Evolutionary conservation across 805 yeast genomes (phyloP), one percentile per base, ranked within the genome.

Genomic region (Barnettozyma wickerhamii): DNA sequence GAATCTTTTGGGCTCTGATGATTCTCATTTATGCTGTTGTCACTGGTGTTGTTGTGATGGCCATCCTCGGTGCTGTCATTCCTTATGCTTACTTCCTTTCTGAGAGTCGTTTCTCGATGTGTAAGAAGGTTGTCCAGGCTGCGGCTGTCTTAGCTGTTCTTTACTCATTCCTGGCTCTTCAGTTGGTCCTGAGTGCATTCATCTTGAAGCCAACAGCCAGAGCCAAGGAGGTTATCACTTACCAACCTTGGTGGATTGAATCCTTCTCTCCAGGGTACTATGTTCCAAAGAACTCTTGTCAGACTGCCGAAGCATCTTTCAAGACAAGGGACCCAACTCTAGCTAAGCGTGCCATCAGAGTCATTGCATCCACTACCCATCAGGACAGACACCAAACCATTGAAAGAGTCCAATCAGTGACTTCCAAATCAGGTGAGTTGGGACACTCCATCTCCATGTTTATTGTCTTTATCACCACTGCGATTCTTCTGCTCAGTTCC

Each of bases 241-340:
- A 77, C 57, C 85, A 79, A 56, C 87, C 95, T 28, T 80, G 81
- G 74, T 84, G 93, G 93, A 79, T 84, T 53, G 79, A 79, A 57
- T 71, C 77, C 5, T 81, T 83, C 50, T 53, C 63, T 19, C 71
- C 80, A 14, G 62, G 66, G 37, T 84, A 84, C 60, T 84, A 69
- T 61, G 81, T 80, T 12, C 67, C 69, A 46, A 71, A 69, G 43
- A 69, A 69, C 38, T 77, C 87, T 2, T 65, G 72, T 7, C 63
- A 63, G 41, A 59, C 63, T 35, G 82, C 80, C 12, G 75, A 65
- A 47, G 65, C 60, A 30, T 57, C 73, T 0, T 72, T 73, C 45
- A 67, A 68, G 62, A 59, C 61, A 40, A 57, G 76, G 53, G 75
- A 72, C 53, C 74, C 73, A 10, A 10, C 32, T 7, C 33, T 45